Percentiles rank a stretch among this genome's conserved stretches.
These are phyloP conservation scores for Verticillium albo-atrum DNA, from an alignment of 2,329 filamentous ascomycete species.

Conservation along the genomic window DNA sequence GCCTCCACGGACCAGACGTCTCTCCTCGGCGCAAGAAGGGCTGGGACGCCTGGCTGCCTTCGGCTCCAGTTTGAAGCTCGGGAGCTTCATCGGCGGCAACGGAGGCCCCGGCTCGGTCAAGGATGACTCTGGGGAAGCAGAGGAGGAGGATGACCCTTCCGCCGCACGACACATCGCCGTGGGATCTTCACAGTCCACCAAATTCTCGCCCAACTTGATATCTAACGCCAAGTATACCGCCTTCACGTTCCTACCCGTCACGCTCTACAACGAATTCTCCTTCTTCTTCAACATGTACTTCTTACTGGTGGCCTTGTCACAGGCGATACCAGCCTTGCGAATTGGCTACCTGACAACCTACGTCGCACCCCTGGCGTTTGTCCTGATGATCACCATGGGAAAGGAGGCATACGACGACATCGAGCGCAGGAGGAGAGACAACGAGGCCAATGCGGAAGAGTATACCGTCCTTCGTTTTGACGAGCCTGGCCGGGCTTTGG, in stretches of 20 bases:
- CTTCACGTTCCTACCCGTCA: conserved; percentile 88
- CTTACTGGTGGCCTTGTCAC: conserved; percentile 87
- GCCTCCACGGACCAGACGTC: conserved; percentile 20
- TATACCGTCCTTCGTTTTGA: conserved; percentile 76
- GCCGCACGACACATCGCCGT: conserved; percentile 72
- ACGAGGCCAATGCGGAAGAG: conserved; percentile 88
- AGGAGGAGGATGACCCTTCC: conserved; percentile 57
- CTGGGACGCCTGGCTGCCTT: conserved; percentile 40
- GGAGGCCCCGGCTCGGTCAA: conserved; percentile 23
- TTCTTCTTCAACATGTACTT: conserved; percentile 99
- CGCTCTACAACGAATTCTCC: conserved; percentile 97
- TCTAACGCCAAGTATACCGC: conserved; percentile 98
- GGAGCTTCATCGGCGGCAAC: conserved; percentile 57
- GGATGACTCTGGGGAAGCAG: conserved; percentile 39
- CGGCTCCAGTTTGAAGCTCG: conserved; percentile 55
- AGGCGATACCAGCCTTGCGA: conserved; percentile 81
- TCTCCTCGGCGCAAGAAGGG: conserved; percentile 34
- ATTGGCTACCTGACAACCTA: conserved; percentile 97
- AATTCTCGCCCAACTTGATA: conserved; percentile 85
- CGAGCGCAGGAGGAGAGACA: conserved; percentile 76
- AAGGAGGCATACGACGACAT: conserved; percentile 97
- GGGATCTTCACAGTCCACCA: conserved; percentile 65
- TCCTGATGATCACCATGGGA: conserved; percentile 84
- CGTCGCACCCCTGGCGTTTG: conserved; percentile 86
- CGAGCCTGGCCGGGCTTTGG: conserved; percentile 37